Conservation (phyloP, 768 basidiomycete genomes). For the Tylopilus sp. region DNA sequence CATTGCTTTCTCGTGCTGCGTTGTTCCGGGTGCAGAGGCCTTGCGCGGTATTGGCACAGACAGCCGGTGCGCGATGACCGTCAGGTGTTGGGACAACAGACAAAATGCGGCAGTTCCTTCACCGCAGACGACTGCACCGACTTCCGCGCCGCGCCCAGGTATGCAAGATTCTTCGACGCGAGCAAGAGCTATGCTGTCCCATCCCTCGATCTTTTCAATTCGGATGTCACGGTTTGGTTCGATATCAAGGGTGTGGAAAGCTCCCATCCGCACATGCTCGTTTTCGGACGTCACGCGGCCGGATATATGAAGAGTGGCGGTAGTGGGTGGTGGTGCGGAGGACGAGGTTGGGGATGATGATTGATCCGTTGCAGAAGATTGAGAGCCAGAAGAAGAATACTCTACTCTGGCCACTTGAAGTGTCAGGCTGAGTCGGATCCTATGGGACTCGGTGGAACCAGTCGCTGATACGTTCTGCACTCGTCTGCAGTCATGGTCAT, state of each 20-base stretch:
- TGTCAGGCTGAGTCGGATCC: conserved; percentile 82
- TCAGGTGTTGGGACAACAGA: conserved; percentile 95
- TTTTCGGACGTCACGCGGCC: conserved; percentile 88
- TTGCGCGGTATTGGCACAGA: conserved; percentile 90
- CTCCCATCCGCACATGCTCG: conserved; percentile 84
- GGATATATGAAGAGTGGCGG: conserved; percentile 76
- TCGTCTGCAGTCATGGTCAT: conserved; percentile 46
- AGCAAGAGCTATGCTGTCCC: conserved; percentile 86
- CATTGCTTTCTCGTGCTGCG: conserved; percentile 92
- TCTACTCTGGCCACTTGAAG: conserved; percentile 74
- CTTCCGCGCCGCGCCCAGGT: conserved; percentile 94
- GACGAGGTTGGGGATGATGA: conserved; percentile 22
- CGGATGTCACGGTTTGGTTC: conserved; percentile 89
- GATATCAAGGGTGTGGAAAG: conserved; percentile 92
- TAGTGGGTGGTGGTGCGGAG: conserved; percentile 33
- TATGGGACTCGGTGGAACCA: conserved; percentile 89
- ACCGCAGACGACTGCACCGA: conserved; percentile 93
- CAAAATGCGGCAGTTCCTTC: conserved; percentile 96
- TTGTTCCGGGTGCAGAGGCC: conserved; percentile 72
- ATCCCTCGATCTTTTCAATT: conserved; percentile 82
- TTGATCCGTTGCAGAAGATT: conserved; percentile 47
- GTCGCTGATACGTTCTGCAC: conserved; percentile 89
- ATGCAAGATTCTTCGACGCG: conserved; percentile 85
- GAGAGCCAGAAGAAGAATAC: conserved; percentile 69
- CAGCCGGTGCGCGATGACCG: conserved; percentile 85